Conservation (phyloP, 768 basidiomycete species). For the Chlorophyllum brunneum region DNA sequence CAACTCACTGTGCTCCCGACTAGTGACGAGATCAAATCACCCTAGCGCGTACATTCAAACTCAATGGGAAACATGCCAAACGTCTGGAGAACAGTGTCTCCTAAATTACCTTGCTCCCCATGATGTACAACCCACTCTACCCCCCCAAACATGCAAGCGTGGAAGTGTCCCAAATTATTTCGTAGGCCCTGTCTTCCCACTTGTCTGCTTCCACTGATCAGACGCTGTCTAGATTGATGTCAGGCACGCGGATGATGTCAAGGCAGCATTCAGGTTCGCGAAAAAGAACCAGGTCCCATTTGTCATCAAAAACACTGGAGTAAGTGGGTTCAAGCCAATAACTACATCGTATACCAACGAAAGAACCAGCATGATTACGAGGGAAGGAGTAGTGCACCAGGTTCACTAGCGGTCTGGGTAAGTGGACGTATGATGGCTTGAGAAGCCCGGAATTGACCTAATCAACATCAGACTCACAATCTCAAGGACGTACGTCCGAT, state of each 20-base stretch:
- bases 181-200: slow-evolving; percentile 19
- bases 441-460: neutral
- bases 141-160: slow-evolving; percentile 27
- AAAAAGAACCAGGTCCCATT: slow-evolving; percentile 35
- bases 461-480: slow-evolving; percentile 31
- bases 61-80: slow-evolving; percentile 58
- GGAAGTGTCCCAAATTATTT: slow-evolving; percentile 37
- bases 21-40: slow-evolving; percentile 15
- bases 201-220: slow-evolving; percentile 8
- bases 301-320: slow-evolving; percentile 50
- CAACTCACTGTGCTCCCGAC: neutral
- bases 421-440: neutral
- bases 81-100: slow-evolving; percentile 39
- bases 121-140: slow-evolving; percentile 20
- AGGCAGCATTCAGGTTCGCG: slow-evolving; percentile 41
- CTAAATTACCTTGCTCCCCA: slow-evolving; percentile 35
- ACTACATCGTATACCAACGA: neutral
- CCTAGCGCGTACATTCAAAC: slow-evolving; percentile 23
- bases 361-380: slow-evolving; percentile 41
- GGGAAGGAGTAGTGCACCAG: slow-evolving; percentile 42
- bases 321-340: slow-evolving; percentile 20
- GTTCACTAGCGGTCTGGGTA: slow-evolving; percentile 44
- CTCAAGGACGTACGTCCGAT: slow-evolving; percentile 31
- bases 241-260: slow-evolving; percentile 32
- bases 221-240: slow-evolving; percentile 38